Evolutionary conservation across 805 yeast species (phyloP).

Genomic region (Metschnikowia noctiluminum): DNA sequence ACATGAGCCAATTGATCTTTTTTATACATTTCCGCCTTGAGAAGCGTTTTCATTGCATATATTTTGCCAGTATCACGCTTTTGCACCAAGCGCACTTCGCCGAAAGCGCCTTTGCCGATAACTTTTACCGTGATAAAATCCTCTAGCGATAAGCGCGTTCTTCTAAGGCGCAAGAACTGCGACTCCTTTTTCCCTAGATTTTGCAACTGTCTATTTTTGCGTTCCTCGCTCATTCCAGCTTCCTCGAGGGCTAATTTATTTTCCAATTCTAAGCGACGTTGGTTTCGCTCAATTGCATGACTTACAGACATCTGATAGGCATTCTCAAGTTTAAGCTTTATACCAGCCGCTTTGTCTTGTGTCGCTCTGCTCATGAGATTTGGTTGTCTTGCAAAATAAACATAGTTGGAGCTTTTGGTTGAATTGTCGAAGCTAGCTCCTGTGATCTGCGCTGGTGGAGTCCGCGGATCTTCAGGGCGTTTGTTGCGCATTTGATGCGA

Average conservation of each 20-base stretch:
- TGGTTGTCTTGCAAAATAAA: constrained; percentile 79
- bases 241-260: constrained; percentile 62
- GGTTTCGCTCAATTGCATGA: constrained; percentile 94
- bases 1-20: constrained; percentile 94
- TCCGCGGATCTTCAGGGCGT: constrained; percentile 8
- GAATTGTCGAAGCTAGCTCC: constrained; percentile 2
- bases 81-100: constrained; percentile 93
- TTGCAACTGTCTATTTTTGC: constrained; percentile 76
- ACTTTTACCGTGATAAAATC: constrained; percentile 89
- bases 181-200: constrained; percentile 87
- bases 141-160: constrained; percentile 77
- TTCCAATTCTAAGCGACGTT: constrained; percentile 83
- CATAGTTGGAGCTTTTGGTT: constrained; percentile 25
- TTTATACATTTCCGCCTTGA: constrained; percentile 89
- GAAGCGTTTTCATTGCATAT: constrained; percentile 89
- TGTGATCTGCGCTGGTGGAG: constrained; percentile 10
- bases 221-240: constrained; percentile 68
- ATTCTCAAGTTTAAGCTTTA: constrained; percentile 77
- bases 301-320: constrained; percentile 80
- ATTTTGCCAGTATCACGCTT: constrained; percentile 88
- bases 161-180: constrained; percentile 75
- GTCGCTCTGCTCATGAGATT: constrained; percentile 67
- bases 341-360: constrained; percentile 81
- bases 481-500: constrained; percentile 10
- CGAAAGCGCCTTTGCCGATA: constrained; percentile 95